Evolutionary conservation across 768 basidiomycete genomes (phyloP).

Genomic region (Neoboletus magnificus): DNA sequence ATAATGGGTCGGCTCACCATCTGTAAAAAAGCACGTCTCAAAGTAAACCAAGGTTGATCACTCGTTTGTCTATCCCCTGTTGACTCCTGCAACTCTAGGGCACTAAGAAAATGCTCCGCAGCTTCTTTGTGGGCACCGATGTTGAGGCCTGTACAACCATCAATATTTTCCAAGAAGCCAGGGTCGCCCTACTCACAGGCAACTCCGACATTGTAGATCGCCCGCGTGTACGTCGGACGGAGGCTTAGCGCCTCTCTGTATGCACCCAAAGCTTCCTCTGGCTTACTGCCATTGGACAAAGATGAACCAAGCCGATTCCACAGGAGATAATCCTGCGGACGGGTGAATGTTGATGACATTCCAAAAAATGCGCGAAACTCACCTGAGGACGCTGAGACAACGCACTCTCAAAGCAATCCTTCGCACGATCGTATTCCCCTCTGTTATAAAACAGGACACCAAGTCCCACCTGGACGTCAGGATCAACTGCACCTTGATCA

Average conservation of each 20-base stretch:
- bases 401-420: conserved; percentile 93
- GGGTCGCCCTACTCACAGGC: conserved; percentile 65
- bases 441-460: conserved; percentile 92
- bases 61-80: conserved; percentile 66
- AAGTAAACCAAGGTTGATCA: conserved; percentile 86
- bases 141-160: conserved; percentile 67
- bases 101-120: conserved; percentile 91
- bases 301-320: conserved; percentile 97
- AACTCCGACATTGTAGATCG: conserved; percentile 97
- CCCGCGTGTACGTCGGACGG: conserved; percentile 93
- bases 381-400: conserved; percentile 74
- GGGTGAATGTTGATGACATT: not conserved
- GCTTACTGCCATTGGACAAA: conserved; percentile 89
- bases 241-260: conserved; percentile 88
- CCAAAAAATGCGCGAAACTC: conserved; percentile 13
- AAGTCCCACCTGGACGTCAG: conserved; percentile 90
- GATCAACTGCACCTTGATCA: conserved; percentile 63
- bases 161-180: conserved; percentile 2
- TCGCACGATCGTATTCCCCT: conserved; percentile 80
- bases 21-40: conserved; percentile 72
- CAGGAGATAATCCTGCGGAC: conserved; percentile 74
- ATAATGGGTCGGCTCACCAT: conserved; percentile 51
- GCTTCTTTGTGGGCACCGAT: conserved; percentile 95
- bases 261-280: conserved; percentile 88
- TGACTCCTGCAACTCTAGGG: conserved; percentile 73